phyloP scores from a whole-genome alignment of 2,329 filamentous ascomycete genomes.

The Botrytis medusae region DNA sequence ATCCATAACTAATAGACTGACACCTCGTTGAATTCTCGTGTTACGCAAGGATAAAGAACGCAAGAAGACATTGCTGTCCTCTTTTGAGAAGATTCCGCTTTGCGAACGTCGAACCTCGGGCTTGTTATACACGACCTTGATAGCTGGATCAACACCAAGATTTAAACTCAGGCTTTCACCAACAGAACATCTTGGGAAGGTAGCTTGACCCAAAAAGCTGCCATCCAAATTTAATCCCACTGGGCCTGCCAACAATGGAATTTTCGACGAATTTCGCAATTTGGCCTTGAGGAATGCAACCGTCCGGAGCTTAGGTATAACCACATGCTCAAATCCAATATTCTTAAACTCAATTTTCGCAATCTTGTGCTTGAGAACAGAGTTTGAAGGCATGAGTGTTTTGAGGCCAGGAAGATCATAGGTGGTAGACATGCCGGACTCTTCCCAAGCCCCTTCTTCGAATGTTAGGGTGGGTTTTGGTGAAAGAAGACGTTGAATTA shows the following conservation, averaged over 20 bases:
- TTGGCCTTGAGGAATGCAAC: conserved; percentile 60
- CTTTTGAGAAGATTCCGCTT: conserved; percentile 54
- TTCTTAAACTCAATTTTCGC: conserved; percentile 52
- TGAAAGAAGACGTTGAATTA: conserved; percentile 18
- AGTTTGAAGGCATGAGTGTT: conserved; percentile 53
- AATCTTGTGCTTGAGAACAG: conserved; percentile 58
- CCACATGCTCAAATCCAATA: conserved; percentile 55
- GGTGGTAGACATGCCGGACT: conserved; percentile 56
- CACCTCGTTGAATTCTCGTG: conserved; percentile 45
- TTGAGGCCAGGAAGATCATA: conserved; percentile 61
- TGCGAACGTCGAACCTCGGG: conserved; percentile 54
- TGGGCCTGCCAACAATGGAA: conserved; percentile 56
- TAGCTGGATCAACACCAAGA: conserved; percentile 60
- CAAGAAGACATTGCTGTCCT: conserved; percentile 51
- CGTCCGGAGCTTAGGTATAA: conserved; percentile 60
- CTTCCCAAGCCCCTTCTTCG: conserved; percentile 56
- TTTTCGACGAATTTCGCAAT: conserved; percentile 55
- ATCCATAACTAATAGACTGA: conserved; percentile 55
- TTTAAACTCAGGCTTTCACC: conserved; percentile 54
- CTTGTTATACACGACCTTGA: conserved; percentile 56
- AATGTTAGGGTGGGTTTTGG: conserved; percentile 42
- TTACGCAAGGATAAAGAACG: conserved; percentile 53
- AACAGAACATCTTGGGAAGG: conserved; percentile 54
- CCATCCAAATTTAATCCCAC: conserved; percentile 63
- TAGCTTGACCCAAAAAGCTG: conserved; percentile 58